Conservation (phyloP, 495 filamentous ascomycete genomes). For the Xylaria intraflava region DNA sequence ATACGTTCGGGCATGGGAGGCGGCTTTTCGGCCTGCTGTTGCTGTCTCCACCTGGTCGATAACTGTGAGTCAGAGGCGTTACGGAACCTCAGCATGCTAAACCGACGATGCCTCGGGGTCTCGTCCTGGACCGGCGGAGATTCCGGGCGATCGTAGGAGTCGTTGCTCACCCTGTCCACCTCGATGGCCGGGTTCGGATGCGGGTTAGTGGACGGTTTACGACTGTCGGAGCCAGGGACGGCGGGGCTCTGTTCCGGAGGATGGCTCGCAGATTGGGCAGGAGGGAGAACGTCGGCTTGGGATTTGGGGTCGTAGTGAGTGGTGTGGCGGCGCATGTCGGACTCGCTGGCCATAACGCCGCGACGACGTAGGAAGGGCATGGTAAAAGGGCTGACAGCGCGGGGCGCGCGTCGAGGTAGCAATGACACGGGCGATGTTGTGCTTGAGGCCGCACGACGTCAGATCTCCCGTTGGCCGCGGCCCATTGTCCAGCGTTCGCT, state of each 20-base stretch:
- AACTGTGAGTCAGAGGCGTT: slow-evolving; percentile 93
- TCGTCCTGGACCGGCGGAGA: slow-evolving; percentile 41
- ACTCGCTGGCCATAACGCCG: slow-evolving; percentile 44
- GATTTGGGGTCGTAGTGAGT: slow-evolving; percentile 28
- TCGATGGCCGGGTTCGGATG: slow-evolving; percentile 15
- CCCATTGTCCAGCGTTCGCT: slow-evolving; percentile 20
- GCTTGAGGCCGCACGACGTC: slow-evolving; percentile 16
- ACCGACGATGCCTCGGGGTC: slow-evolving; percentile 56
- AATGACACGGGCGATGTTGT: slow-evolving; percentile 5
- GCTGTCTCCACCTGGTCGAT: slow-evolving; percentile 67
- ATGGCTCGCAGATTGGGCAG: slow-evolving; percentile 7
- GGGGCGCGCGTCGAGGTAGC: slow-evolving; percentile 9
- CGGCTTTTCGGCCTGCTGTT: slow-evolving; percentile 50
- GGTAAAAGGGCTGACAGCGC: slow-evolving; percentile 9
- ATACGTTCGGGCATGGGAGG: slow-evolving; percentile 70
- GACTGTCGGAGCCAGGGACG: not conserved
- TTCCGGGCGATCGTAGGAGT: slow-evolving; percentile 27
- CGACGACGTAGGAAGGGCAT: slow-evolving; percentile 49
- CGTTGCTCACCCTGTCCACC: slow-evolving; percentile 22
- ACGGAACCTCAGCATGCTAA: slow-evolving; percentile 83
- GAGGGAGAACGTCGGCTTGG: slow-evolving; percentile 11
- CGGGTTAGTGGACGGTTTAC: slow-evolving; percentile 7
- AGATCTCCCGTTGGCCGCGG: slow-evolving; percentile 17
- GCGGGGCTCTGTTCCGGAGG: slow-evolving; percentile 11
- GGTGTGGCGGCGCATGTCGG: slow-evolving; percentile 43